phyloP scores from a whole-genome alignment of 768 basidiomycete species.

The Lentinula sp. region DNA sequence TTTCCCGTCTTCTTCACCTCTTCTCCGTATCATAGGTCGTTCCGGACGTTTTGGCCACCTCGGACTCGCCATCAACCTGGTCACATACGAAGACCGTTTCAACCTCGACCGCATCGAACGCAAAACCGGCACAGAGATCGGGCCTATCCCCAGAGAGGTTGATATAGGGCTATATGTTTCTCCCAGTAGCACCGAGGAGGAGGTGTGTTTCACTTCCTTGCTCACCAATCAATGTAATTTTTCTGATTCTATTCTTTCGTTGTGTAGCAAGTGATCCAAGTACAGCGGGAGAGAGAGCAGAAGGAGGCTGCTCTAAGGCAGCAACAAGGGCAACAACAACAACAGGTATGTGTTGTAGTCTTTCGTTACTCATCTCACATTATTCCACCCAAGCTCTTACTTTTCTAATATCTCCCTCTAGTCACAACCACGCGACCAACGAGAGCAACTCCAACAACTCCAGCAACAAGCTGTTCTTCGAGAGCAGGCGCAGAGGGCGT shows the following conservation, averaged over 20 bases:
- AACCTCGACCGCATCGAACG: constrained; percentile 98
- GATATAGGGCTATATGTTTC: constrained; percentile 93
- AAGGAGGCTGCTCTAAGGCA: constrained; percentile 11
- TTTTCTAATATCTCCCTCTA: too few species aligned
- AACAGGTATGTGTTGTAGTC: constrained; percentile 13
- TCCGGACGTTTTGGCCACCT: constrained; percentile 97
- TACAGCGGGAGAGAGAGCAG: constrained; percentile 10
- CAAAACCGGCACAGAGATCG: constrained; percentile 96
- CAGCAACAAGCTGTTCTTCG: background rate
- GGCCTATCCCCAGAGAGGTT: constrained; percentile 87
- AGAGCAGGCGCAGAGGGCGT: background rate
- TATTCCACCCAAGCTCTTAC: background rate
- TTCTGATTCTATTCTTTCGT: constrained; percentile 4
- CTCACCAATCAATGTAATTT: constrained; percentile 16
- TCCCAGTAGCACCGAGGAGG: constrained; percentile 41
- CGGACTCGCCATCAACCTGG: constrained; percentile 94
- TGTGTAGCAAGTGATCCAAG: constrained; percentile 3
- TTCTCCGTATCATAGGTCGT: constrained; percentile 48
- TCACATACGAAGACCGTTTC: constrained; percentile 97
- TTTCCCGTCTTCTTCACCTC: background rate
- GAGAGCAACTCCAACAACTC: constrained; percentile 13
- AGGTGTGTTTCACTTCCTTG: constrained; percentile 33
- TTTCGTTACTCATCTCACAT: background rate
- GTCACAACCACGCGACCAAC: constrained; percentile 8
- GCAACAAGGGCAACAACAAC: constrained; percentile 18